Evolutionary conservation across 768 basidiomycete species (phyloP).

Genomic region (Pisolithus marmoratus): DNA sequence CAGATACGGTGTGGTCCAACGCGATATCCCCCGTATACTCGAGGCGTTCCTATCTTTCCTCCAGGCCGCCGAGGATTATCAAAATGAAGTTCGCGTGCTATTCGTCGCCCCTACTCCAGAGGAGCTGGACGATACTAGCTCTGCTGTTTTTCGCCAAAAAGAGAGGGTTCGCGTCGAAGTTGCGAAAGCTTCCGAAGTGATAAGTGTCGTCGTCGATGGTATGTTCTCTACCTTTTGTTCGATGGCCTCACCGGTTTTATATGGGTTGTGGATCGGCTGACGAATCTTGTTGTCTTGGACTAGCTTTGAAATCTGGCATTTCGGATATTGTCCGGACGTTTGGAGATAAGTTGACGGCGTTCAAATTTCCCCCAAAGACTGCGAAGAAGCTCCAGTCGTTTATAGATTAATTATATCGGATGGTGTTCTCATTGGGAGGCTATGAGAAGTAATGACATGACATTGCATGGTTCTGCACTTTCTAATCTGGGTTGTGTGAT

Average conservation of each 20-base stretch:
- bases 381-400: slow-evolving; percentile 67
- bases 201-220: slow-evolving; percentile 60
- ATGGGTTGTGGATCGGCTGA: neutral
- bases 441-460: no score
- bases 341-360: slow-evolving; percentile 66
- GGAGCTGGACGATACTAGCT: slow-evolving; percentile 21
- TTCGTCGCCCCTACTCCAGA: slow-evolving; percentile 34
- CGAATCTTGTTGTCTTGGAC: neutral
- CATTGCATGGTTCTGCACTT: no score
- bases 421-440: neutral
- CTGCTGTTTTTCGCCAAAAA: slow-evolving; percentile 30
- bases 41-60: slow-evolving; percentile 72
- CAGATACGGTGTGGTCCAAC: slow-evolving; percentile 75
- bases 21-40: slow-evolving; percentile 76
- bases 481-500: no score
- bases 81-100: slow-evolving; percentile 42
- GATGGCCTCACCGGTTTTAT: neutral
- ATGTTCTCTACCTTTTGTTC: slow-evolving; percentile 20
- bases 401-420: slow-evolving; percentile 58
- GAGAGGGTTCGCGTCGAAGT: slow-evolving; percentile 44
- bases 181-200: slow-evolving; percentile 46
- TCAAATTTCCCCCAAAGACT: slow-evolving; percentile 68
- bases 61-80: slow-evolving; percentile 59
- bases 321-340: slow-evolving; percentile 66
- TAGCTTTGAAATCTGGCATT: slow-evolving; percentile 64